Evolutionary conservation across 805 yeast species (phyloP).

Genomic region (Cyberlindnera xylosilytica): DNA sequence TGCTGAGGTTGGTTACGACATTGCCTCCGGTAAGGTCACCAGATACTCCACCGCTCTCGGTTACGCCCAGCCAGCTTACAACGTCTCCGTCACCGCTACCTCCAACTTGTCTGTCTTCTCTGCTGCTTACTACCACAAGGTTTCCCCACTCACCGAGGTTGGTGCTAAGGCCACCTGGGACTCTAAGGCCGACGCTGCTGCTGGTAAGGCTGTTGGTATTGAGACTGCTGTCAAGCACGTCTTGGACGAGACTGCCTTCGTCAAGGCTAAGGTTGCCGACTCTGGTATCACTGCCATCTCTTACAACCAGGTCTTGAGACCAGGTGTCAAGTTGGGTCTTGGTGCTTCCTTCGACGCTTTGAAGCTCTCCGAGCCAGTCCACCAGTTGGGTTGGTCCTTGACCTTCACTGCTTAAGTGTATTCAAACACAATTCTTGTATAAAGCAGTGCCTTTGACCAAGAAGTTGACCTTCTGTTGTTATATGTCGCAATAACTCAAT

Average conservation of each 20-base stretch:
- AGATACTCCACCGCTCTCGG: slow-evolving; percentile 93
- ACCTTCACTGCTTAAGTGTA: slow-evolving; percentile 77
- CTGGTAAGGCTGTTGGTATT: slow-evolving; percentile 77
- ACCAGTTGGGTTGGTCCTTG: slow-evolving; percentile 94
- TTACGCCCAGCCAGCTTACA: slow-evolving; percentile 84
- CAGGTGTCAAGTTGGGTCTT: slow-evolving; percentile 94
- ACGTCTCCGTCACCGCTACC: slow-evolving; percentile 75
- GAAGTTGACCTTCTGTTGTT: slow-evolving; percentile 8
- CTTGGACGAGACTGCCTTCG: slow-evolving; percentile 82
- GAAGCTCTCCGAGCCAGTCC: slow-evolving; percentile 93
- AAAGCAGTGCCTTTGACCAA: background rate
- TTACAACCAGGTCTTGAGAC: slow-evolving; percentile 92
- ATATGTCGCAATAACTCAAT: background rate
- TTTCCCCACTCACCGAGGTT: slow-evolving; percentile 86
- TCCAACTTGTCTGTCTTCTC: slow-evolving; percentile 85
- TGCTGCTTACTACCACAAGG: slow-evolving; percentile 96
- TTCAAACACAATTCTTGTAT: background rate
- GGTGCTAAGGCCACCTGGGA: slow-evolving; percentile 98
- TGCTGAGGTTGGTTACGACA: slow-evolving; percentile 96
- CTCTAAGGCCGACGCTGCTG: slow-evolving; percentile 63
- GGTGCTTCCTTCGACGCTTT: slow-evolving; percentile 97
- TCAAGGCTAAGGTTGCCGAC: slow-evolving; percentile 96
- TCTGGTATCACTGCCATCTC: slow-evolving; percentile 91
- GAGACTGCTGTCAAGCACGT: slow-evolving; percentile 96
- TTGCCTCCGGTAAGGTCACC: slow-evolving; percentile 86